Base-by-base conservation (phyloP, 805 yeast species). In the Ogataea nitratoaversa region DNA sequence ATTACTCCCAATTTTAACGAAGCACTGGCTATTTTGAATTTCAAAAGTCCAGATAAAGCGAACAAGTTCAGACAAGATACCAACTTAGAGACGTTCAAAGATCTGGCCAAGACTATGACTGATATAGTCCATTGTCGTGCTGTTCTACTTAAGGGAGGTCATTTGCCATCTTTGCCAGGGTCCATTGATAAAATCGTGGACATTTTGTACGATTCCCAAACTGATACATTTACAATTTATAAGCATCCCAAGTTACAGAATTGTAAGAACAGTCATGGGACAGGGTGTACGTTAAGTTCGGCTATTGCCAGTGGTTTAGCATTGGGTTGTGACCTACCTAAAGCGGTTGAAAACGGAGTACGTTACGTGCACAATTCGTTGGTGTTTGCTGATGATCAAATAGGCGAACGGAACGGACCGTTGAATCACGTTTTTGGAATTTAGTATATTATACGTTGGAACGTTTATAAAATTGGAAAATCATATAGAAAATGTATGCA, bases 251-350 rank as follows among this genome's bases (percentile, higher is more conserved):
- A 38, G 19, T 71, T 55, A 40, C 54, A 71, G 3, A 52, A 63
- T 6, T 67, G 88, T 0, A 59, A 62, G 5, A 75, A 80, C 51
- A 79, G 85, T 1, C 95, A 87, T 58, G 96, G 96, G 11, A 86
- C 95, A 2, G 95, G 95, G 1, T 87, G 95, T 60, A 84, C 95
- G 0, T 66, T 87, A 34, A 78, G 91, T 0, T 81, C 95, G 1
- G 72, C 95, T 1, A 81, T 88, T 44, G 79, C 91, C 1, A 77
- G 90, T 2, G 78, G 83, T 46, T 51, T 86, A 16, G 90, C 93
- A 3, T 67, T 67, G 28, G 82, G 82, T 0, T 43, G 56, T 32
- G 24, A 62, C 0, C 50, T 84, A 11, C 48, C 52, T 2, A 65
- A 65, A 3, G 70, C 95, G 0, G 74, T 84, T 8, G 68, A 70